A percentile compares a stretch with the other conserved stretches of the same genome.
These are phyloP conservation scores for Tulasnella sp. DNA, from an alignment of 768 basidiomycete species.

Conservation along the genomic window DNA sequence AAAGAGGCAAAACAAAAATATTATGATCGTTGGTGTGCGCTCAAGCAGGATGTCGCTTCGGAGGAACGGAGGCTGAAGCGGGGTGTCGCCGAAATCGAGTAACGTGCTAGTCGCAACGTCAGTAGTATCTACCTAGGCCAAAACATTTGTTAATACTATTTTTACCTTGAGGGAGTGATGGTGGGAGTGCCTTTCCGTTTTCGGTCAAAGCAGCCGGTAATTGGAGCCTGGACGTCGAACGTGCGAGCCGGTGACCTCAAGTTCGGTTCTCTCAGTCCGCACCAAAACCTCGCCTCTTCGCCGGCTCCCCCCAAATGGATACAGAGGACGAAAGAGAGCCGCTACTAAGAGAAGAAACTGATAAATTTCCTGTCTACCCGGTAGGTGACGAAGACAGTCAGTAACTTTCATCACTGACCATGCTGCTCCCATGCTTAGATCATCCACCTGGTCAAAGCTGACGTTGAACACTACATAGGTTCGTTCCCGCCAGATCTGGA, in stretches of 20 bases:
- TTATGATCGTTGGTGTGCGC: neutral
- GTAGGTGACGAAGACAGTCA: neutral
- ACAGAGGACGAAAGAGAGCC: slow-evolving; percentile 19
- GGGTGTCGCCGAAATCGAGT: neutral
- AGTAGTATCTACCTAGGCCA: neutral
- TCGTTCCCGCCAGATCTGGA: neutral
- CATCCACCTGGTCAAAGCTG: slow-evolving; percentile 24
- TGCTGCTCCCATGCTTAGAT: slow-evolving; percentile 9
- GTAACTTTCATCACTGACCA: neutral
- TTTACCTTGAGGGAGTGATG: neutral
- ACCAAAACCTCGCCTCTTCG: slow-evolving; percentile 2
- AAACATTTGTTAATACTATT: neutral
- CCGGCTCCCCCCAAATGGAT: neutral
- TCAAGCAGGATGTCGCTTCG: neutral
- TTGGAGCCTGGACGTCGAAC: neutral
- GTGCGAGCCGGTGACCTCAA: slow-evolving; percentile 13
- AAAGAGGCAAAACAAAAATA: neutral
- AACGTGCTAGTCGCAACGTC: neutral
- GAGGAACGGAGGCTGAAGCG: neutral
- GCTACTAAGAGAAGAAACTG: slow-evolving; percentile 10
- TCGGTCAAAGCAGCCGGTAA: neutral
- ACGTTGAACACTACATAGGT: slow-evolving; percentile 37
- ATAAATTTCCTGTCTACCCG: slow-evolving; percentile 26
- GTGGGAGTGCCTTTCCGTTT: neutral
- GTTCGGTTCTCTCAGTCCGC: neutral